Conservation (phyloP, 331 rosid genomes). For the Spiraea crenata region DNA sequence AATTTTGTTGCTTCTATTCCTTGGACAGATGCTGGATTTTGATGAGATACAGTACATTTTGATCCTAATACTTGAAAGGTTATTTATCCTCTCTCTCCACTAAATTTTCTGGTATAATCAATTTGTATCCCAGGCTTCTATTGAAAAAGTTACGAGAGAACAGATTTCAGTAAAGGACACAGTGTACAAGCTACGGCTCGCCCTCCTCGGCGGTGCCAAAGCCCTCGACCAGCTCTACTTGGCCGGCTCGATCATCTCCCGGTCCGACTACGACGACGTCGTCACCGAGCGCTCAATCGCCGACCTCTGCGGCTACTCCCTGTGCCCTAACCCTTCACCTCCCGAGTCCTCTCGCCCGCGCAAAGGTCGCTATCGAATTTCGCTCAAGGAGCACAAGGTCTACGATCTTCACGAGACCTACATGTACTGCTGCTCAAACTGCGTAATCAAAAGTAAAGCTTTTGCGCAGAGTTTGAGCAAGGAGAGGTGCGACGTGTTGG, state of each 20-base stretch:
- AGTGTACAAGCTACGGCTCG: constrained; percentile 56
- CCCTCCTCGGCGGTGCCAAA: constrained; percentile 59
- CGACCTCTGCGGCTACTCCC: constrained; percentile 73
- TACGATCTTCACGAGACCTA: constrained; percentile 74
- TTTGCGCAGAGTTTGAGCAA: constrained; percentile 59
- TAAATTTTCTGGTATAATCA: too few species aligned
- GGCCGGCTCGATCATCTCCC: constrained; percentile 75
- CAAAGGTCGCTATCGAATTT: constrained; percentile 73
- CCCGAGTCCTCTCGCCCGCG: constrained; percentile 40
- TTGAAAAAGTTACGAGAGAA: too few species aligned
- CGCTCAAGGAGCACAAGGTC: constrained; percentile 79
- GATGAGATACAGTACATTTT: neutral
- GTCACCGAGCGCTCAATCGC: constrained; percentile 75
- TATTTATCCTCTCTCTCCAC: too few species aligned
- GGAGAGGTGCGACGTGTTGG: constrained; percentile 53
- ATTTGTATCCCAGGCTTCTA: too few species aligned
- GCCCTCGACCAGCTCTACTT: constrained; percentile 65
- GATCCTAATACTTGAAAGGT: too few species aligned
- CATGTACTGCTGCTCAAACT: constrained; percentile 67
- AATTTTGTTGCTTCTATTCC: neutral
- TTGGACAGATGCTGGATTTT: neutral
- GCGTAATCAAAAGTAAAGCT: constrained; percentile 61
- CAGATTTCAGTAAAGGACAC: constrained; percentile 45
- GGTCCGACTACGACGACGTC: constrained; percentile 72
- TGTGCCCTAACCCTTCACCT: constrained; percentile 53